Evolutionary conservation across 805 yeast species (phyloP).

Genomic region (Myxozyma vanderwaltii): DNA sequence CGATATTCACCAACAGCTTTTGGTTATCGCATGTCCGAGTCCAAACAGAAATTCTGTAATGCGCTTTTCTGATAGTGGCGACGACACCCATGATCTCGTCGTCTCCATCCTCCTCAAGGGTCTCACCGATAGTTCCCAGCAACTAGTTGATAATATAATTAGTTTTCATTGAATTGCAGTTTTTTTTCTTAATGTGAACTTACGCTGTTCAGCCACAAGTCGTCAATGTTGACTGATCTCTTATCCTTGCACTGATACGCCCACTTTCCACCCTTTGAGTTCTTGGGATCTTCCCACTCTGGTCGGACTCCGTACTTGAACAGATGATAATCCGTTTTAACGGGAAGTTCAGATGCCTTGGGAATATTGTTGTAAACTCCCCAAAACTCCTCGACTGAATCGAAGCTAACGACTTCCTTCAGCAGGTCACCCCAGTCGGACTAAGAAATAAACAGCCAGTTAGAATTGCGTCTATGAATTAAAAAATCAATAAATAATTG

Average conservation of each 20-base stretch:
- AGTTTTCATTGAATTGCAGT: constrained; percentile 9
- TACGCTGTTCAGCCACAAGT: constrained; percentile 82
- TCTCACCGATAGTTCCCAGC: constrained; percentile 91
- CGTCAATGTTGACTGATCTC: constrained; percentile 64
- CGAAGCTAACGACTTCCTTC: constrained; percentile 88
- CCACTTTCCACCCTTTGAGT: constrained; percentile 95
- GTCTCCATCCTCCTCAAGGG: constrained; percentile 77
- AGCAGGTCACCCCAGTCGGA: constrained; percentile 92
- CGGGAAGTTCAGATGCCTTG: constrained; percentile 84
- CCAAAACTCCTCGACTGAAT: constrained; percentile 99
- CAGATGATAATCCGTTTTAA: constrained; percentile 90
- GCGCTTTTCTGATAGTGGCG: constrained; percentile 79
- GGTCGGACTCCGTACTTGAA: constrained; percentile 94
- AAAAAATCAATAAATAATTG: no score
- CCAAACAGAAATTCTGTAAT: constrained; percentile 88
- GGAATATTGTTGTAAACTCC: constrained; percentile 95
- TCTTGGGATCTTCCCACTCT: constrained; percentile 95
- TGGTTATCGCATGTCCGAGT: constrained; percentile 71
- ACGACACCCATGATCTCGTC: constrained; percentile 94
- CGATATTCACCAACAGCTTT: constrained; percentile 61
- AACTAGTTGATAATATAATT: constrained; percentile 39
- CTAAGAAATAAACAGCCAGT: constrained; percentile 1
- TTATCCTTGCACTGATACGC: constrained; percentile 71
- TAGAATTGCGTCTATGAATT: neutral
- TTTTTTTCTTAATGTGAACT: neutral